Evolutionary conservation across 306 rosid species (phyloP).

Genomic region (Rubus parviflorus): DNA sequence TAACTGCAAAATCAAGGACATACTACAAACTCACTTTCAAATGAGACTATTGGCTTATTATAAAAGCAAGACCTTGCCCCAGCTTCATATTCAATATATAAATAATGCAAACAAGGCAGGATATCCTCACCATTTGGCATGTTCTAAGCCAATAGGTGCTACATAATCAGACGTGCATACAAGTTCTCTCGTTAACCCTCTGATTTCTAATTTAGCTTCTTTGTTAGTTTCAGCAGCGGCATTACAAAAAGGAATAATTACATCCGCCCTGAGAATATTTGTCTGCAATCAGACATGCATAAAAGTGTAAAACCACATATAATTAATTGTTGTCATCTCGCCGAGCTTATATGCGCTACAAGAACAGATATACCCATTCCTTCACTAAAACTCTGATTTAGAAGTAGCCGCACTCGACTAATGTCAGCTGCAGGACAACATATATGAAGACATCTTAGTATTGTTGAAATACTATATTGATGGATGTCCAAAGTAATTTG

Average conservation of each 20-base stretch:
- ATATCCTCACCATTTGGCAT: not conserved
- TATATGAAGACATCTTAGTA: not conserved
- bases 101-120: no score
- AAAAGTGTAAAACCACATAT: not conserved
- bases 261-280: not conserved
- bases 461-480: no score
- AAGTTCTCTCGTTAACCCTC: constrained; percentile 17
- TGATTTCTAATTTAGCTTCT: not conserved
- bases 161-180: not conserved
- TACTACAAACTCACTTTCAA: not conserved
- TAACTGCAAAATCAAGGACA: not conserved
- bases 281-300: not conserved
- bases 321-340: not conserved
- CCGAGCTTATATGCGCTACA: not conserved
- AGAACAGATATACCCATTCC: not conserved
- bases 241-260: not conserved
- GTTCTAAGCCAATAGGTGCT: not conserved
- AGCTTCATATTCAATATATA: not conserved
- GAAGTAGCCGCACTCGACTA: constrained; percentile 23
- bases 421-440: constrained; percentile 44
- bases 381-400: constrained; percentile 6
- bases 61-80: not conserved
- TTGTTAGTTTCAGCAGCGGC: not conserved
- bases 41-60: not conserved
- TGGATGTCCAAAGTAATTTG: no score